Base-by-base conservation (phyloP, 2,329 filamentous ascomycete genomes). In the Fonsecaea pugnacius region DNA sequence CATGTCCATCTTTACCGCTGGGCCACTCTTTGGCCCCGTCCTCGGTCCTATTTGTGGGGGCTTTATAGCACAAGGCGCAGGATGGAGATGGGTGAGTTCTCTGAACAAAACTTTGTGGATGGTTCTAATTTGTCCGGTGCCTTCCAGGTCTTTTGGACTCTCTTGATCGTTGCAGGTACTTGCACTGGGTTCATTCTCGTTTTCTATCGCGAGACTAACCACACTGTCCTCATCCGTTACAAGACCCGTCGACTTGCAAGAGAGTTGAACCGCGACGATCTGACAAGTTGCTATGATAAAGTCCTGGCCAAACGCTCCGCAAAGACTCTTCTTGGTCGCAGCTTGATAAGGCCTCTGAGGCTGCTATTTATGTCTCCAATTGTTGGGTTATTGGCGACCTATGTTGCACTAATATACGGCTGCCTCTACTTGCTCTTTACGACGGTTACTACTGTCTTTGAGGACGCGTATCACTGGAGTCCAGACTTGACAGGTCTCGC, bases 41-140 rank as follows among this genome's bases (percentile, higher is more conserved):
- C 55, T 68, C 14, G 69, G 68, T 21, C 69, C 69, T 4, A 62
- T 71, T 10, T 59, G 62, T 24, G 69, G 69, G 12, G 63, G 64
- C 10, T 67, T 93, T 76, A 91, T 94, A 76, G 91, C 92, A 73
- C 85, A 87, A 70, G 84, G 88, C 67, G 80, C 81, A 2, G 77
- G 81, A 64, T 95, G 91, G 87, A 78, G 89, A 59, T 92, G 89
- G 89, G 89, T 94, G 91, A 71, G 82, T 91, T 2, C 78, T 93
- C 27, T 93, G 61, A 92, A 94, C 61, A 92, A 89, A 89, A 77
- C 84, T 64, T 87, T 94, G 2, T 18, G 18, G 12, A n/a, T 16
- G 10, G 27, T 16, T 24, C 43, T 30, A 52, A 35, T 33, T 51
- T 10, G 6, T 51, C 5, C 6, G 4, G 2, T 9, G 12, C 46